Base-by-base conservation (phyloP, 73 alveolate genomes). In the Tetrahymena malaccensis region DNA sequence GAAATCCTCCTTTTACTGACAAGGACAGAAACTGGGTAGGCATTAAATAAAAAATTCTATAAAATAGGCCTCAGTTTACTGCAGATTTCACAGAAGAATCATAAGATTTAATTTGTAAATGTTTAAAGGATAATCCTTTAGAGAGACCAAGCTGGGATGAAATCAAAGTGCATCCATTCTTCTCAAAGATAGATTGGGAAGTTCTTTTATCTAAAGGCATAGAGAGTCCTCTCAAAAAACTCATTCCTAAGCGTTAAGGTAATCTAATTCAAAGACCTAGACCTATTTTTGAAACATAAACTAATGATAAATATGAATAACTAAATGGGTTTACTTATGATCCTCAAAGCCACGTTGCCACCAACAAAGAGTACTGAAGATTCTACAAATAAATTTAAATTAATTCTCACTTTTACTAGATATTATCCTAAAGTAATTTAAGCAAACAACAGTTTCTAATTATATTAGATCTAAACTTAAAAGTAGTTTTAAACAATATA, bases 111-210 rank as follows among this genome's bases (percentile, higher is more conserved):
- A 70, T 70, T 25, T 70, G 89, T 31, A 70, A 70, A 25, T 70
- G 89, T 70, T 31, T 70, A 70, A 70, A 70, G 11, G 31, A 70
- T 12, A 31, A 70, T n/a, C 89, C 89, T n/a, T 27, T 70, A 11
- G 89, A 70, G 89, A 70, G 89, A n/a, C 89, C 89, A 27, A 25
- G 17, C 89, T 70, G 89, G 89, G 89, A 70, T 70, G 98, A 96
- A 94, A 96, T 96, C 40, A 96, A 96, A 83, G 55, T 43, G 38
- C 98, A 96, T 94, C 94, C 96, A 43, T 96, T 96, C 85, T 96
- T 96, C 84, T 94, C 34, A 12, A 98, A 96, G 3, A 85, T 96
- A 44, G 97, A 96, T 93, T 96, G 98, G 98, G 96, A 96, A n/a
- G 97, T 70, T 0, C 89, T 70, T 17, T 70, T 70, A 70, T 27